These are phyloP conservation scores for Quercus wislizeni DNA, from an alignment of 306 rosid genomes.

Conservation along the genomic window DNA sequence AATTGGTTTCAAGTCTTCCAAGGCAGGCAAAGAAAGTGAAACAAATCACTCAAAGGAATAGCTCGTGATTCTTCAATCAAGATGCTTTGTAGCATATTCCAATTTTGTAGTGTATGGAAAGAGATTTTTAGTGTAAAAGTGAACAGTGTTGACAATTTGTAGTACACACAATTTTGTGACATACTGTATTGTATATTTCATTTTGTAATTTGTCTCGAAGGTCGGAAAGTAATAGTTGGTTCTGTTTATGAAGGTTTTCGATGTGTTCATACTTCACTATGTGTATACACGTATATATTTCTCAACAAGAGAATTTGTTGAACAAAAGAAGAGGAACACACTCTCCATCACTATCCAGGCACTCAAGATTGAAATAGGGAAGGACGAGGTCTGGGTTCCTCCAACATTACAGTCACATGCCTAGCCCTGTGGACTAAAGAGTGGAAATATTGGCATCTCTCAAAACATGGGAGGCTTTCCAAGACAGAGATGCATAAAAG, in stretches of 20 bases:
- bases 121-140: not conserved
- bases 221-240: not conserved
- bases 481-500: no score
- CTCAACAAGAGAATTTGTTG: no score
- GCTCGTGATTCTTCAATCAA: not conserved
- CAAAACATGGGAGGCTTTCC: no score
- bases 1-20: constrained; percentile 29
- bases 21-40: constrained; percentile 22
- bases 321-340: no score
- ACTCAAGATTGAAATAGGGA: no score
- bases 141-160: not conserved
- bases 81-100: not conserved
- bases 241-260: not conserved
- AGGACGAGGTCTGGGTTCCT: no score
- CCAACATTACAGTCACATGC: no score
- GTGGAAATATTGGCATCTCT: no score
- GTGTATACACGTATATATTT: no score
- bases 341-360: no score
- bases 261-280: not conserved
- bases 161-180: not conserved
- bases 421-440: no score
- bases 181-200: not conserved
- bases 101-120: not conserved
- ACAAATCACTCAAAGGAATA: constrained; percentile 11
- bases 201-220: not conserved